Evolutionary conservation across 1,139 yeast genomes (phyloP).

Genomic region (Hyphopichia burtonii): DNA sequence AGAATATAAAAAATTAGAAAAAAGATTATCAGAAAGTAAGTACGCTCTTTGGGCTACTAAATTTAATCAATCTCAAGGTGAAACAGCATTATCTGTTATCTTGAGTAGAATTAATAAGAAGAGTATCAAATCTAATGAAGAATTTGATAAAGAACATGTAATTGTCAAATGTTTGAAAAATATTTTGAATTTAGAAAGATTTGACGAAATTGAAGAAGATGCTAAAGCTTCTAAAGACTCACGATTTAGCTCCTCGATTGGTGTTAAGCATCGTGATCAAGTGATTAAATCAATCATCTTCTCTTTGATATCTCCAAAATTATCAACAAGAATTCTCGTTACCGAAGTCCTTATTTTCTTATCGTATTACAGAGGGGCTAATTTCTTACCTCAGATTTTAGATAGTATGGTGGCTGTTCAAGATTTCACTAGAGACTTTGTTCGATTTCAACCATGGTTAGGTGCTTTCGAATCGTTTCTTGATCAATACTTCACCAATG

Average conservation of each 20-base stretch:
- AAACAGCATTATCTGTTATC: conserved; percentile 42
- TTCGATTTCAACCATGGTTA: conserved; percentile 44
- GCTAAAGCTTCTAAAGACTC: conserved; percentile 7
- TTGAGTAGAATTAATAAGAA: conserved; percentile 40
- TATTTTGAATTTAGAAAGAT: conserved; percentile 24
- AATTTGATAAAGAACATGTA: conserved; percentile 40
- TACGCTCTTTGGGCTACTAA: conserved; percentile 31
- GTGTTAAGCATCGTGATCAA: conserved; percentile 25
- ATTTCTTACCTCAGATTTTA: conserved; percentile 25
- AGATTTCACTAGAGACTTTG: conserved; percentile 35
- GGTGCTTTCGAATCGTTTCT: conserved; percentile 35
- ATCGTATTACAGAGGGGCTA: conserved; percentile 24
- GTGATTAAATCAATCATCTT: conserved; percentile 36
- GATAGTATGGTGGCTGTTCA: conserved; percentile 36
- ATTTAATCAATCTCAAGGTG: conserved; percentile 43
- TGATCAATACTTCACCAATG: conserved; percentile 27
- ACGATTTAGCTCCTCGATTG: not conserved
- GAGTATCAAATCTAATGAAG: conserved; percentile 46
- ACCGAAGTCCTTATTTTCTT: conserved; percentile 44
- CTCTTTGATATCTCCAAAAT: conserved; percentile 41
- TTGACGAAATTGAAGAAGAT: conserved; percentile 14
- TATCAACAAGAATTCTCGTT: conserved; percentile 41
- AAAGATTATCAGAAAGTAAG: conserved; percentile 27
- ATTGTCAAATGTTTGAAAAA: conserved; percentile 40
- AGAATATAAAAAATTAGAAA: conserved; percentile 38